A percentile compares a stretch with the other conserved stretches of the same genome.
Evolutionary conservation across 176 grass and related monocot genomes (phyloP).

Genomic region (Zizania latifolia): DNA sequence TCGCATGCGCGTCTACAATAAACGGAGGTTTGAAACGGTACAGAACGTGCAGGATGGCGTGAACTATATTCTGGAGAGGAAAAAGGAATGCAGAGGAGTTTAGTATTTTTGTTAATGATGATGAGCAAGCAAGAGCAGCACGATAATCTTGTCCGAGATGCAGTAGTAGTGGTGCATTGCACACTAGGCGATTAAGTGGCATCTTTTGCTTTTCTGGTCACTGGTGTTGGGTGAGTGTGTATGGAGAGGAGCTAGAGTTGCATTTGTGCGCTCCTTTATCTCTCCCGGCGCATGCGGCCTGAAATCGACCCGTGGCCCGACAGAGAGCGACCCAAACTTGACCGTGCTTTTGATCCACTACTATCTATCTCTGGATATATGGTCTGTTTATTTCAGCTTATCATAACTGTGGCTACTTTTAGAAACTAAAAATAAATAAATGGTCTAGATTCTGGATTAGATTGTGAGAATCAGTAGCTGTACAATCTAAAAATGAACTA

Average conservation of each 20-base stretch:
- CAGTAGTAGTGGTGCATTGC: conserved; percentile 24
- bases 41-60: neutral
- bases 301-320: conserved; percentile 18
- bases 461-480: no score
- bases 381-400: no score
- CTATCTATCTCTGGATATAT: no score
- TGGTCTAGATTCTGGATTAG: no score
- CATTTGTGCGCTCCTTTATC: neutral
- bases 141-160: conserved; percentile 26
- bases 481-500: no score
- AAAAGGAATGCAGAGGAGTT: neutral
- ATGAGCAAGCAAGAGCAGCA: neutral
- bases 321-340: conserved; percentile 16
- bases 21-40: no score
- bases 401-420: no score
- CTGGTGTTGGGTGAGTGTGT: neutral
- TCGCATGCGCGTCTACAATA: no score
- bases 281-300: neutral
- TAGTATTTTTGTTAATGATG: neutral
- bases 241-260: neutral
- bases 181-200: conserved; percentile 18
- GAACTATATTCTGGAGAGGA: neutral
- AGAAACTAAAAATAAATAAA: no score
- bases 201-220: neutral
- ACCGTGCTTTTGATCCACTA: neutral